Evolutionary conservation across 495 filamentous ascomycete genomes (phyloP).

Genomic region (Hypomontagnella monticulosa): DNA sequence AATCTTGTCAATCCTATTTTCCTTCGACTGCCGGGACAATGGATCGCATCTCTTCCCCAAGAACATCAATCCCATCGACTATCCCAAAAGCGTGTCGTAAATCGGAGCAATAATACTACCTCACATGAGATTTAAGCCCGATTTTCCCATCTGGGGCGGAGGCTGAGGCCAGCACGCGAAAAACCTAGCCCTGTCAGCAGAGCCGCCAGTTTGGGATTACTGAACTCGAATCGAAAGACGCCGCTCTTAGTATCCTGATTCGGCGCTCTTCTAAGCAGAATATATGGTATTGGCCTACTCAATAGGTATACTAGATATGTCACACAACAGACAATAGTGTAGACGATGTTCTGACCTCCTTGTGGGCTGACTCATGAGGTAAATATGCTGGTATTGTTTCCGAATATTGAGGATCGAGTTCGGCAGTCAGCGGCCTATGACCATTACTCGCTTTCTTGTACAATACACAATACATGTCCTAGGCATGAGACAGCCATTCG

Average conservation of each 20-base stretch:
- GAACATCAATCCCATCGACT: background rate
- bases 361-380: background rate
- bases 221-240: slow-evolving; percentile 1
- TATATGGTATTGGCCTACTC: background rate
- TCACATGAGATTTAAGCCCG: background rate
- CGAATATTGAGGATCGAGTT: background rate
- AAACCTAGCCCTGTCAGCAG: background rate
- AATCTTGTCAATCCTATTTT: no score
- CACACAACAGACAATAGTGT: background rate
- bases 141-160: slow-evolving; percentile 1
- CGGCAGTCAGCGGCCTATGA: background rate
- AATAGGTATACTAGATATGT: background rate
- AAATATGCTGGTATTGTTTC: background rate
- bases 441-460: no score
- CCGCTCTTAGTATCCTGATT: background rate
- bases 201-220: slow-evolving; percentile 1
- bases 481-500: no score
- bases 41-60: background rate
- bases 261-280: slow-evolving; percentile 19
- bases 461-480: no score
- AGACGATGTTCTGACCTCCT: background rate
- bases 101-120: slow-evolving; percentile 22
- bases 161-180: background rate
- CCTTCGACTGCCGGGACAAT: no score
- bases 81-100: background rate